Conservation (phyloP, 1,284 basidiomycete genomes). For the Melanopsichium pennsylvanicum region DNA sequence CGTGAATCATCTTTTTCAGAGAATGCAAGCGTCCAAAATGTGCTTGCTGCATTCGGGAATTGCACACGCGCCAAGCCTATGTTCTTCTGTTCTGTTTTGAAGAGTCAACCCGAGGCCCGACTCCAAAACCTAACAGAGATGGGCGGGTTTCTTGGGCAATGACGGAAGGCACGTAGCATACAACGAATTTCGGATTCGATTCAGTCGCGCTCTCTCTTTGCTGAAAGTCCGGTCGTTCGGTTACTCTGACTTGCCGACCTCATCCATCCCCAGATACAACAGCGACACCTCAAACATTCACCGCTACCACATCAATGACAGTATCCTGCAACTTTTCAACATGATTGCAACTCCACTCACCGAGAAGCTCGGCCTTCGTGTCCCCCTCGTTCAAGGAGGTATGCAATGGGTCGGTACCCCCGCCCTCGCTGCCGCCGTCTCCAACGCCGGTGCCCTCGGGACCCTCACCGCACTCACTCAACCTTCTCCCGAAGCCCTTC, state of each 20-base stretch:
- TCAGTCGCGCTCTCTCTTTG: too few relatives aligned
- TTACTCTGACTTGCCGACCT: conserved; percentile 7
- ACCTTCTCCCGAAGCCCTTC: conserved; percentile 81
- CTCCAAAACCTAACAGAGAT: too few relatives aligned
- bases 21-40: too few relatives aligned
- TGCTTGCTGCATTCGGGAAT: too few relatives aligned
- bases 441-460: conserved; percentile 85
- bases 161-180: too few relatives aligned
- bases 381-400: conserved; percentile 63
- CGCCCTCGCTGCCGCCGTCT: conserved; percentile 78
- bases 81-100: too few relatives aligned
- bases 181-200: too few relatives aligned
- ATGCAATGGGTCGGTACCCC: conserved; percentile 78
- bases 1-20: too few relatives aligned
- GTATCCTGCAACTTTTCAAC: background rate
- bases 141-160: too few relatives aligned
- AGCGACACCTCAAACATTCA: background rate
- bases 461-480: conserved; percentile 87
- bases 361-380: conserved; percentile 65
- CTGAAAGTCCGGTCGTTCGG: conserved; percentile 26
- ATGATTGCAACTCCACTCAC: conserved; percentile 65
- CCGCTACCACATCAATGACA: background rate
- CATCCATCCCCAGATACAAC: background rate
- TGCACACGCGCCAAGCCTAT: too few relatives aligned
- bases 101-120: too few relatives aligned